These are phyloP conservation scores for Hypoxylon perforatum DNA, from an alignment of 495 filamentous ascomycete genomes.

Conservation along the genomic window DNA sequence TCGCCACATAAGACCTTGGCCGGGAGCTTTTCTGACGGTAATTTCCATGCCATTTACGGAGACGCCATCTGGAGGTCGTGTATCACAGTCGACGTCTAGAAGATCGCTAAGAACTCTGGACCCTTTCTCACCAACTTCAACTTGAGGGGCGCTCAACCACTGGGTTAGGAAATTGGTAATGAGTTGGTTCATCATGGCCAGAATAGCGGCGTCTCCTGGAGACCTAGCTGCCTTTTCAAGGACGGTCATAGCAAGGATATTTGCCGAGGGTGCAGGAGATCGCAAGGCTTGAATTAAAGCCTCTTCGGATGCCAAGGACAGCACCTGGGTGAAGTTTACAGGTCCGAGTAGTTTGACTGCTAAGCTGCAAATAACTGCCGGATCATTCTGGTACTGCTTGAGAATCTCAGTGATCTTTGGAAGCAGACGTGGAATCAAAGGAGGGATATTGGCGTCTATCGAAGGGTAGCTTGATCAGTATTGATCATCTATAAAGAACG, in stretches of 20 bases:
- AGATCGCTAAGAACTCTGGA: constrained; percentile 74
- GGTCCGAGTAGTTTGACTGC: constrained; percentile 65
- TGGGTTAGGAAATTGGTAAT: constrained; percentile 70
- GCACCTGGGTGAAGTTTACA: constrained; percentile 60
- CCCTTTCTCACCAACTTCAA: constrained; percentile 78
- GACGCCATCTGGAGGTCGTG: constrained; percentile 56
- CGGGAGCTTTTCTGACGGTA: constrained; percentile 52
- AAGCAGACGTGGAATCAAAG: constrained; percentile 60
- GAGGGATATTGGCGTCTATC: constrained; percentile 57
- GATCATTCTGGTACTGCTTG: constrained; percentile 61
- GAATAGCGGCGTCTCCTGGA: constrained; percentile 72
- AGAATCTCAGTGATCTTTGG: constrained; percentile 61
- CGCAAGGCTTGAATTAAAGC: constrained; percentile 66
- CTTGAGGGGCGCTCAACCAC: constrained; percentile 77
- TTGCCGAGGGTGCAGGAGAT: constrained; percentile 71
- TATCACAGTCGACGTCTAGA: constrained; percentile 72
- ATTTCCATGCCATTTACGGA: constrained; percentile 46
- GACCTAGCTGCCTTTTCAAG: constrained; percentile 74
- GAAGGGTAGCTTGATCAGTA: background rate
- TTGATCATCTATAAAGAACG: background rate
- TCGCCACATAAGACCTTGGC: constrained; percentile 79
- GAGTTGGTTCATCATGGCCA: constrained; percentile 72
- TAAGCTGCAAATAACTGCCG: constrained; percentile 59
- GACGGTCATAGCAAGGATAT: constrained; percentile 75
- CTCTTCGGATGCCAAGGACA: constrained; percentile 64